phyloP scores from a whole-genome alignment of 2,329 filamentous ascomycete species.

The Coccinonectria pachysandricola region DNA sequence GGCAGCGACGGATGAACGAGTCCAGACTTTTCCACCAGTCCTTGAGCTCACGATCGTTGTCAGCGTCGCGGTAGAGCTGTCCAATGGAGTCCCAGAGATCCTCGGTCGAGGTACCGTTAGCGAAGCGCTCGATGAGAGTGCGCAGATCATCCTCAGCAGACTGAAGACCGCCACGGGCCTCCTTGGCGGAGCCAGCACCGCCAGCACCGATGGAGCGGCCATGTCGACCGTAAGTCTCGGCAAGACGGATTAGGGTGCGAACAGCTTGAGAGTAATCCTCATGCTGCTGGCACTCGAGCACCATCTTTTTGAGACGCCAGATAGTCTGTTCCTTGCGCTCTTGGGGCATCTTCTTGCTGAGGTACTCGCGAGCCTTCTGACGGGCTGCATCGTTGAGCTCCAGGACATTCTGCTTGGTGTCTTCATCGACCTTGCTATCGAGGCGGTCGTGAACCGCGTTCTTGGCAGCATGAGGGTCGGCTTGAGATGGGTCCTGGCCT shows the following conservation, averaged over 20 bases:
- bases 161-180: slow-evolving; percentile 57
- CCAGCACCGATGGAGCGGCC: slow-evolving; percentile 55
- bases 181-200: slow-evolving; percentile 58
- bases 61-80: slow-evolving; percentile 76
- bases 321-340: slow-evolving; percentile 89
- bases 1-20: slow-evolving; percentile 66
- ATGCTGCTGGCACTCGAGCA: slow-evolving; percentile 92
- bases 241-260: slow-evolving; percentile 71
- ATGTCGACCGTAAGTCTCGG: slow-evolving; percentile 76
- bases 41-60: slow-evolving; percentile 76
- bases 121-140: slow-evolving; percentile 87
- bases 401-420: slow-evolving; percentile 43
- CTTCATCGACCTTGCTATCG: slow-evolving; percentile 54
- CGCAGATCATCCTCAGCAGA: slow-evolving; percentile 66
- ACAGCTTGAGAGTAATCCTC: slow-evolving; percentile 90
- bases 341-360: slow-evolving; percentile 77
- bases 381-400: slow-evolving; percentile 33
- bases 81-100: slow-evolving; percentile 80
- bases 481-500: slow-evolving; percentile 15
- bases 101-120: slow-evolving; percentile 83
- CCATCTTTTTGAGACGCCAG: slow-evolving; percentile 92
- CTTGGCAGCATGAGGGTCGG: slow-evolving; percentile 13
- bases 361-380: slow-evolving; percentile 56
- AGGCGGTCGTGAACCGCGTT: slow-evolving; percentile 46
- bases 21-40: slow-evolving; percentile 79